These are phyloP conservation scores for Phytophthora citrophthora DNA, from an alignment of 352 stramenopile species.

Conservation along the genomic window DNA sequence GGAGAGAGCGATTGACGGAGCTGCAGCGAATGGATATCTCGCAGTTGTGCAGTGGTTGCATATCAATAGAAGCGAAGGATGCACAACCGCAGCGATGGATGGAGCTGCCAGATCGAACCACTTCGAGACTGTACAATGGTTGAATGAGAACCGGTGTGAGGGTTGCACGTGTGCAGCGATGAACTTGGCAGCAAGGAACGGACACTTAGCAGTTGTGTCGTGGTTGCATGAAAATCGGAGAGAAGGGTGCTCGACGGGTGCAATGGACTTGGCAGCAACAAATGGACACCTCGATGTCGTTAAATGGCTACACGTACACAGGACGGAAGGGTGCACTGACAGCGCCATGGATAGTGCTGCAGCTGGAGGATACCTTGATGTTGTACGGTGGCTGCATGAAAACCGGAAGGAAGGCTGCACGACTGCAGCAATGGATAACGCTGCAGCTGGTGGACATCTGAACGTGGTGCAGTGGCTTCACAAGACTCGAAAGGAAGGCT, in stretches of 20 bases:
- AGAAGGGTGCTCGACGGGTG: constrained; percentile 27
- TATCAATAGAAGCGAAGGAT: constrained; percentile 19
- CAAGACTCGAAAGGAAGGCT: constrained; percentile 19
- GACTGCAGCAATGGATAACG: constrained; percentile 28
- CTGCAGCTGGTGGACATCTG: constrained; percentile 20
- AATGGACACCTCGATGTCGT: constrained; percentile 51
- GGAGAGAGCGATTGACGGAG: constrained; percentile 30
- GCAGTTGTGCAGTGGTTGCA: constrained; percentile 22
- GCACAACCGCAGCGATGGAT: constrained; percentile 29
- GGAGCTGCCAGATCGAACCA: constrained; percentile 24
- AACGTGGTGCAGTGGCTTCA: constrained; percentile 29
- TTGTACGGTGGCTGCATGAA: constrained; percentile 35
- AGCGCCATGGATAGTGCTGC: constrained; percentile 26
- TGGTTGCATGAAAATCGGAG: constrained; percentile 26
- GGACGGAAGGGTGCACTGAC: constrained; percentile 22
- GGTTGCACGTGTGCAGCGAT: constrained; percentile 24
- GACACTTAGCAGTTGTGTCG: constrained; percentile 17
- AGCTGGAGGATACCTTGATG: constrained; percentile 18
- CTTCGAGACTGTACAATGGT: constrained; percentile 21
- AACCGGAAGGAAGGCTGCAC: constrained; percentile 33
- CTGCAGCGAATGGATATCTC: constrained; percentile 31
- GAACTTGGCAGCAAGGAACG: constrained; percentile 30
- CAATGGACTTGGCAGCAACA: constrained; percentile 28
- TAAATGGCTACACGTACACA: constrained; percentile 49
- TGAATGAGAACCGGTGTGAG: constrained; percentile 17